phyloP scores from a whole-genome alignment of 805 yeast species.

The Metschnikowia continentalis region DNA sequence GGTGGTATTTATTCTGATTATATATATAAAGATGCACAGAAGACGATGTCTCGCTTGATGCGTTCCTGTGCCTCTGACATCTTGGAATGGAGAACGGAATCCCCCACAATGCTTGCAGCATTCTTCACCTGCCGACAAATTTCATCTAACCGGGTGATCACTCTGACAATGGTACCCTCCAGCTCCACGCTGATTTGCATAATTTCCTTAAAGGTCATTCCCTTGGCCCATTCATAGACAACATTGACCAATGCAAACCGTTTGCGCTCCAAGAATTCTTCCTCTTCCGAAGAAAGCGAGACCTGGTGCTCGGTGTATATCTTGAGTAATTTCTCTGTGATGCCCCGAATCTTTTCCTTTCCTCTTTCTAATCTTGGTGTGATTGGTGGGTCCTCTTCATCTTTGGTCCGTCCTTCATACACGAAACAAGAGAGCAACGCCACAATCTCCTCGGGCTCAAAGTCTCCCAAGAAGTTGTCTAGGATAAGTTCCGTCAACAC shows the following conservation, averaged over 20 bases:
- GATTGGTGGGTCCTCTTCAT: slow-evolving; percentile 56
- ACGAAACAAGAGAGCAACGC: slow-evolving; percentile 90
- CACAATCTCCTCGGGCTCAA: slow-evolving; percentile 95
- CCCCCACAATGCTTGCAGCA: slow-evolving; percentile 93
- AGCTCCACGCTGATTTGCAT: slow-evolving; percentile 86
- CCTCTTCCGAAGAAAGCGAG: slow-evolving; percentile 76
- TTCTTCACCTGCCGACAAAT: slow-evolving; percentile 91
- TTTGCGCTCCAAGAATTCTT: slow-evolving; percentile 74
- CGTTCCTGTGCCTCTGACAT: slow-evolving; percentile 91
- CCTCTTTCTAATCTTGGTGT: slow-evolving; percentile 83
- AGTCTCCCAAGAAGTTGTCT: slow-evolving; percentile 88
- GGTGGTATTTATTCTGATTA: slow-evolving; percentile 24
- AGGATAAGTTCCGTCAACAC: slow-evolving; percentile 83
- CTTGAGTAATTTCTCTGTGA: slow-evolving; percentile 57
- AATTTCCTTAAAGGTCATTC: slow-evolving; percentile 84
- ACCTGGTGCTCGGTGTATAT: slow-evolving; percentile 69
- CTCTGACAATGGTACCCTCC: slow-evolving; percentile 96
- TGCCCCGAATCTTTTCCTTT: slow-evolving; percentile 57
- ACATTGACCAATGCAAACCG: slow-evolving; percentile 90
- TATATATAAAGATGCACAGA: slow-evolving; percentile 90
- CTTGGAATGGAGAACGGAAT: slow-evolving; percentile 80
- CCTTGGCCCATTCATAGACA: slow-evolving; percentile 98
- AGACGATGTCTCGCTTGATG: slow-evolving; percentile 94
- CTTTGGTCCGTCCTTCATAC: slow-evolving; percentile 74
- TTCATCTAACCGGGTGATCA: slow-evolving; percentile 90